phyloP scores from a whole-genome alignment of 1,284 basidiomycete genomes.

The Leccinum proliferum region DNA sequence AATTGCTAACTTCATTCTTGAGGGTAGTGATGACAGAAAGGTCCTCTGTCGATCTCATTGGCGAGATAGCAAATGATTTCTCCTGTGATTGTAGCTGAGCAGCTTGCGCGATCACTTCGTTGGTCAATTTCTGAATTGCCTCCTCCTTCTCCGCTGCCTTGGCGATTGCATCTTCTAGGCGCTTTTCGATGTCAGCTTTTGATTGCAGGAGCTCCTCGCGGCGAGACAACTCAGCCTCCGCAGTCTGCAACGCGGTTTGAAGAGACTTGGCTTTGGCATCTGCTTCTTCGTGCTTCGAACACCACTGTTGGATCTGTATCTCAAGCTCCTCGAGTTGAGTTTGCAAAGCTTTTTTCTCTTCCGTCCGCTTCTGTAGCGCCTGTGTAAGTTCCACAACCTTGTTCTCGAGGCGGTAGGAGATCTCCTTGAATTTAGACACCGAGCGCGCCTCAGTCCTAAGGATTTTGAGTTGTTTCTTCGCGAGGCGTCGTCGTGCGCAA shows the following conservation, averaged over 20 bases:
- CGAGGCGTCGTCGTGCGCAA: slow-evolving; percentile 85
- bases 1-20: slow-evolving; percentile 85
- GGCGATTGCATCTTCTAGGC: slow-evolving; percentile 71
- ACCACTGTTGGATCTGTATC: slow-evolving; percentile 82
- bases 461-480: slow-evolving; percentile 79
- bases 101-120: slow-evolving; percentile 71
- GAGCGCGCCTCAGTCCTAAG: slow-evolving; percentile 93
- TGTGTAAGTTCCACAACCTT: slow-evolving; percentile 99
- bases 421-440: slow-evolving; percentile 98
- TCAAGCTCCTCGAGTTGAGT: slow-evolving; percentile 75
- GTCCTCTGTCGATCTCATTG: slow-evolving; percentile 71
- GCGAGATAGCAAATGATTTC: slow-evolving; percentile 55
- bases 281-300: slow-evolving; percentile 85
- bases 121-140: slow-evolving; percentile 74
- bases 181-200: slow-evolving; percentile 81
- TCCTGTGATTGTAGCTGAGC: slow-evolving; percentile 80
- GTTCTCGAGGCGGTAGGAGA: slow-evolving; percentile 97
- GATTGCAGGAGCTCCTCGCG: slow-evolving; percentile 74
- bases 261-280: slow-evolving; percentile 74
- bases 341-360: slow-evolving; percentile 89
- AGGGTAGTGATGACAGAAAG: slow-evolving; percentile 82
- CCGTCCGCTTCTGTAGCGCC: slow-evolving; percentile 85
- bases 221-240: slow-evolving; percentile 70
- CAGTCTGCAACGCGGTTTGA: slow-evolving; percentile 64
- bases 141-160: slow-evolving; percentile 84